A percentile compares a stretch with the other conserved stretches of the same genome.
phyloP scores from a whole-genome alignment of 2,329 filamentous ascomycete genomes.

The Aspergillus pseudotamarii region DNA sequence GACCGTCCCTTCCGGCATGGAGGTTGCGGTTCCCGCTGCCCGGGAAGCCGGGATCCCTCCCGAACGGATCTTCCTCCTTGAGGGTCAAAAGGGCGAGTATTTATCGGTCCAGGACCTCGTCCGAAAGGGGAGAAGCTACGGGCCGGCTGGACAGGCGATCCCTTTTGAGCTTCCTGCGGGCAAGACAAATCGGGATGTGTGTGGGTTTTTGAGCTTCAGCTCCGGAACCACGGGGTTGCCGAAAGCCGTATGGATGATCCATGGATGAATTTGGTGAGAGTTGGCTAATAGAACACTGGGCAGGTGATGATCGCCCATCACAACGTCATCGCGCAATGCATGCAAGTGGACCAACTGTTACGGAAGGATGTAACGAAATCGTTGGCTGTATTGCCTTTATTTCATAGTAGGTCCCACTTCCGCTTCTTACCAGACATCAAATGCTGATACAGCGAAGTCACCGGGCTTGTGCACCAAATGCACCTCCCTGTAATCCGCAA shows the following conservation, averaged over 20 bases:
- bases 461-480: not conserved
- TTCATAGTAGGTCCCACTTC: constrained; percentile 49
- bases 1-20: not conserved
- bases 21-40: not conserved
- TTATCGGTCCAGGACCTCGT: not conserved
- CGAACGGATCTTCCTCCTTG: not conserved
- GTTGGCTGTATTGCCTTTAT: not conserved
- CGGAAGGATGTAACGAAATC: not conserved
- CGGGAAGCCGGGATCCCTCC: not conserved
- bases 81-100: not conserved
- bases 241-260: constrained; percentile 50
- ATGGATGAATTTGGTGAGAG: not conserved
- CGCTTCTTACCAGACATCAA: constrained; percentile 4
- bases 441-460: not conserved
- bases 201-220: not conserved
- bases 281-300: not conserved
- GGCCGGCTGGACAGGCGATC: not conserved
- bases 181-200: not conserved
- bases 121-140: not conserved
- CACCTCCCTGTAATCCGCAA: constrained; percentile 31
- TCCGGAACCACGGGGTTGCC: constrained; percentile 62
- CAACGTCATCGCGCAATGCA: constrained; percentile 61
- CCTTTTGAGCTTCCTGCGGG: not conserved
- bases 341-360: constrained; percentile 54
- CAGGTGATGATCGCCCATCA: constrained; percentile 54